Conservation (phyloP, 768 basidiomycete genomes). For the Termitomyces sp. region DNA sequence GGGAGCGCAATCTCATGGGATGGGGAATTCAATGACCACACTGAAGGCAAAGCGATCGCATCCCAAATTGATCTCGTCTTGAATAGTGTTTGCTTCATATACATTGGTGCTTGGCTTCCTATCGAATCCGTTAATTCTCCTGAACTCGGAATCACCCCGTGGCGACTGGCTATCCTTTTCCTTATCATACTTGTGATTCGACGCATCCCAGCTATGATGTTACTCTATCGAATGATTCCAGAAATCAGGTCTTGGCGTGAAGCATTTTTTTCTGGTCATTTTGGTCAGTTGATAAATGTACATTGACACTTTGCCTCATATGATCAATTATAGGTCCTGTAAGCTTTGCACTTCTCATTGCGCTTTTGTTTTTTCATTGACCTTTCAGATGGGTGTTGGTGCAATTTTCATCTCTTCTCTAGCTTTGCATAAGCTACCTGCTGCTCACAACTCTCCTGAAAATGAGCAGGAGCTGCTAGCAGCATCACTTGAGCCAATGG, state of each 20-base stretch:
- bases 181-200: conserved; percentile 68
- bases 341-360: conserved; percentile 16
- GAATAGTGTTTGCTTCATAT: conserved; percentile 77
- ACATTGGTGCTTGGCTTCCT: conserved; percentile 85
- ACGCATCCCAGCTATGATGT: conserved; percentile 73
- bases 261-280: conserved; percentile 89
- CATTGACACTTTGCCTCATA: background rate
- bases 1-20: conserved; percentile 80
- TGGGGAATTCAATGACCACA: conserved; percentile 73
- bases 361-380: background rate
- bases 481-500: conserved; percentile 72
- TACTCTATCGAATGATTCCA: conserved; percentile 80
- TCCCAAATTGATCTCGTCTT: conserved; percentile 87
- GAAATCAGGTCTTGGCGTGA: conserved; percentile 83
- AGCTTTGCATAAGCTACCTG: conserved; percentile 58
- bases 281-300: conserved; percentile 42
- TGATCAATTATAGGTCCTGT: conserved; percentile 43
- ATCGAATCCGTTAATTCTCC: conserved; percentile 53
- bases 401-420: conserved; percentile 85
- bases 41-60: conserved; percentile 82
- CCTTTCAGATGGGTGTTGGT: conserved; percentile 79
- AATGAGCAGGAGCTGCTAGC: conserved; percentile 73
- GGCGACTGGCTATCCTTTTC: conserved; percentile 66
- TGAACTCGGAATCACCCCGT: conserved; percentile 58
- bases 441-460: conserved; percentile 52